These are phyloP conservation scores for Zelonia costaricensis DNA, from an alignment of 208 protist species.

Conservation along the genomic window DNA sequence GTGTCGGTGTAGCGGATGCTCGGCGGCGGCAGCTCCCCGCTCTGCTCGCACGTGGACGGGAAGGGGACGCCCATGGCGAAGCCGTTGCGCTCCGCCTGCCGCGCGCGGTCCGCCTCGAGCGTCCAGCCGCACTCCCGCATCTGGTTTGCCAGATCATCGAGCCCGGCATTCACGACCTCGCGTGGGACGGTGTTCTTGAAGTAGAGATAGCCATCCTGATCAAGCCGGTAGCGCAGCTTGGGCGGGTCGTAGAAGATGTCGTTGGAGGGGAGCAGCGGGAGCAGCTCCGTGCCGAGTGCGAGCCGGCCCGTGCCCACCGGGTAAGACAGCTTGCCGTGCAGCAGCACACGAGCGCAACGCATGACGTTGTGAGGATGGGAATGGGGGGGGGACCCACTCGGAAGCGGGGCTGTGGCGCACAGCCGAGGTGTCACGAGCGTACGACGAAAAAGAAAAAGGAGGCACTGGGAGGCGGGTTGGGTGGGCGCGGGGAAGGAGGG, in stretches of 20 bases:
- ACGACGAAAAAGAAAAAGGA: constrained; percentile 7
- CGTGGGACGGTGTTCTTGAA: constrained; percentile 82
- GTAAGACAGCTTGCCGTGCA: constrained; percentile 71
- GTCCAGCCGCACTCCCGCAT: constrained; percentile 70
- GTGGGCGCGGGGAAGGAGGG: too few species aligned
- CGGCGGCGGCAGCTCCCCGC: constrained; percentile 50
- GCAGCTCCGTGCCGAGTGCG: constrained; percentile 58
- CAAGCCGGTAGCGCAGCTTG: constrained; percentile 78
- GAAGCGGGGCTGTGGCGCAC: neutral
- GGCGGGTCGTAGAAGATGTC: constrained; percentile 88
- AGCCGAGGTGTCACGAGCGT: too few species aligned
- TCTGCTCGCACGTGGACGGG: constrained; percentile 31
- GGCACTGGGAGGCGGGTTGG: neutral
- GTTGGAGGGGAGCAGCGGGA: constrained; percentile 76
- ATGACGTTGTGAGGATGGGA: constrained; percentile 16
- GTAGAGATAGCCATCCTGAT: constrained; percentile 86
- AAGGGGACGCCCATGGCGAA: constrained; percentile 76
- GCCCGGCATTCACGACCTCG: constrained; percentile 45
- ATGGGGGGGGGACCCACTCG: too few species aligned
- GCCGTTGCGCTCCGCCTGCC: constrained; percentile 45
- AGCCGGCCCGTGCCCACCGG: constrained; percentile 59
- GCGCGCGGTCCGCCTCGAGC: constrained; percentile 40
- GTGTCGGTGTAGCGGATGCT: constrained; percentile 59
- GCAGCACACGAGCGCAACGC: constrained; percentile 32
- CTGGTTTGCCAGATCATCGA: constrained; percentile 71